Conservation (phyloP, 768 basidiomycete genomes). For the Termitomyces sp. region DNA sequence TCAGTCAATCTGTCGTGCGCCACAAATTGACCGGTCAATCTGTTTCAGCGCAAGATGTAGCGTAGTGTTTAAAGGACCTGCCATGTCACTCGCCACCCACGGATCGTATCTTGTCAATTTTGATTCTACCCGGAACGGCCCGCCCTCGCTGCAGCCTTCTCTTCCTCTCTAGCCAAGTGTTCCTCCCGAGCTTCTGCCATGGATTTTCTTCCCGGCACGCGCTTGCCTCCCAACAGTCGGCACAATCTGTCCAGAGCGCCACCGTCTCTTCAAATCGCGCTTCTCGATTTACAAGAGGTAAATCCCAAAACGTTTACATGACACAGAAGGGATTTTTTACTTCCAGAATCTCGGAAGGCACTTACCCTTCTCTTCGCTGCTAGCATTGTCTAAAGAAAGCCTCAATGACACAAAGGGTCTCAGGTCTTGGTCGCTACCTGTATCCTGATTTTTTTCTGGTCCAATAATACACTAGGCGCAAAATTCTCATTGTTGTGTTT, state of each 20-base stretch:
- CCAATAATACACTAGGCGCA: background rate
- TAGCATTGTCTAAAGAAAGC: background rate
- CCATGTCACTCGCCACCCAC: conserved; percentile 7
- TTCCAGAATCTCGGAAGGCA: conserved; percentile 8
- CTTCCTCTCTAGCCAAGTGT: conserved; percentile 5
- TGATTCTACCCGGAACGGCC: conserved; percentile 15
- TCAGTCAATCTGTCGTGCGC: conserved; percentile 17
- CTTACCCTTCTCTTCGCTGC: background rate
- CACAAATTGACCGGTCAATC: conserved; percentile 23
- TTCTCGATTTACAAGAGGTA: conserved; percentile 9
- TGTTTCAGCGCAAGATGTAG: conserved; percentile 6
- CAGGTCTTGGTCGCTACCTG: background rate
- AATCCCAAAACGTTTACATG: conserved; percentile 13
- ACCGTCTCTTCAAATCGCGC: conserved; percentile 2
- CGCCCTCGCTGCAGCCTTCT: conserved; percentile 10
- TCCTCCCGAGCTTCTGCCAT: conserved; percentile 8
- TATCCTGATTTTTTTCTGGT: background rate
- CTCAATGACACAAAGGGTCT: background rate
- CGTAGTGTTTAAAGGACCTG: conserved; percentile 4
- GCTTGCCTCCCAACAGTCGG: background rate
- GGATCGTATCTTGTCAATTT: conserved; percentile 14
- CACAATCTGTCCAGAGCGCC: conserved; percentile 10
- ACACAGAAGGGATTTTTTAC: conserved; percentile 9
- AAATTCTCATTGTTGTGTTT: background rate
- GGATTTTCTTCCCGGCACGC: background rate